These are phyloP conservation scores for Ogataea allantospora DNA, from an alignment of 805 yeast genomes.

Conservation along the genomic window DNA sequence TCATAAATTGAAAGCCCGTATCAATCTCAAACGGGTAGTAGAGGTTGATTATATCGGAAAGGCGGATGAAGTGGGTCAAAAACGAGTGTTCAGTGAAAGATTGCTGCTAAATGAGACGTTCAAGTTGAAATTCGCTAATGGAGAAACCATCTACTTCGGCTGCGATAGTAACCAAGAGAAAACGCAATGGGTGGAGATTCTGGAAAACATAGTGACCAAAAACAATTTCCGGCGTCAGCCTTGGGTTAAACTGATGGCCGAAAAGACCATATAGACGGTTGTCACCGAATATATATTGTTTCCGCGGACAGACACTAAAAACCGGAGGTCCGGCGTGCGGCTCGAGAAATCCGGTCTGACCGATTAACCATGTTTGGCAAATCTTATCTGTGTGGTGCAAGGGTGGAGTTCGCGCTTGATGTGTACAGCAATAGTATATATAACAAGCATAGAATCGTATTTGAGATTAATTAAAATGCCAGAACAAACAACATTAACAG, in stretches of 20 bases:
- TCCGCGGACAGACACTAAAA: conserved; percentile 4
- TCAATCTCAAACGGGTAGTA: conserved; percentile 69
- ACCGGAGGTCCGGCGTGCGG: conserved; percentile 9
- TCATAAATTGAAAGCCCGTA: conserved; percentile 68
- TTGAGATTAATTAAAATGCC: conserved; percentile 17
- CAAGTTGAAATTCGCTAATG: conserved; percentile 71
- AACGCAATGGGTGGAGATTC: conserved; percentile 58
- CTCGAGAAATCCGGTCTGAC: conserved; percentile 4
- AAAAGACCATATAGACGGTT: conserved; percentile 2
- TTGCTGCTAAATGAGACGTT: conserved; percentile 69
- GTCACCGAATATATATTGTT: neutral
- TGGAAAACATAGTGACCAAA: conserved; percentile 53
- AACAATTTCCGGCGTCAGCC: conserved; percentile 35
- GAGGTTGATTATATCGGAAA: conserved; percentile 47
- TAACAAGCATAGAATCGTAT: conserved; percentile 1
- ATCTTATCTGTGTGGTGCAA: conserved; percentile 12
- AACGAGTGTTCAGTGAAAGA: conserved; percentile 69
- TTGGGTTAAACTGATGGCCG: conserved; percentile 35
- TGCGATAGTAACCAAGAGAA: conserved; percentile 69
- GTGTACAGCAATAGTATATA: conserved; percentile 8
- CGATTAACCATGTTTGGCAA: conserved; percentile 8
- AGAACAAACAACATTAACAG: conserved; percentile 29
- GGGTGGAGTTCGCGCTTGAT: conserved; percentile 6
- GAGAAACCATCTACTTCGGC: conserved; percentile 81
- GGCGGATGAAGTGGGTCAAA: conserved; percentile 18